phyloP scores from a whole-genome alignment of 2,329 filamentous ascomycete genomes.

The Aspergillus thermomutatus region DNA sequence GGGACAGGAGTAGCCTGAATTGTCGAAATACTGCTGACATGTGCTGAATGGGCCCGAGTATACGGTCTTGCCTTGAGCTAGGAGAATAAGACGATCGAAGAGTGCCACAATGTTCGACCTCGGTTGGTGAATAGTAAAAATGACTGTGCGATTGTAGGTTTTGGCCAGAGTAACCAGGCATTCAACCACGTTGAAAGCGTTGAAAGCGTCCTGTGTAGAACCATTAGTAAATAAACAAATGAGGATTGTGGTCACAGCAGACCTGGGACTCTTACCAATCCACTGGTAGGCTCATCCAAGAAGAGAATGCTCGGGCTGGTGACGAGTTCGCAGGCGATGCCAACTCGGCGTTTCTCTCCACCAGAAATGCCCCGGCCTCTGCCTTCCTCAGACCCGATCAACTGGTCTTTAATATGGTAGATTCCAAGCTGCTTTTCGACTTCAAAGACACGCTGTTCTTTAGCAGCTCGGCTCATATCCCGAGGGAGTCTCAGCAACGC shows the following conservation, averaged over 20 bases:
- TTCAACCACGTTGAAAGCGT: slow-evolving; percentile 97
- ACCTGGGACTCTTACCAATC: slow-evolving; percentile 50
- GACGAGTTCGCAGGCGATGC: slow-evolving; percentile 95
- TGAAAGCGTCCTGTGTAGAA: slow-evolving; percentile 70
- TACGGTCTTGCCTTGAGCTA: slow-evolving; percentile 84
- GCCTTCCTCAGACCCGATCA: slow-evolving; percentile 94
- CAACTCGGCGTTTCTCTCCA: slow-evolving; percentile 91
- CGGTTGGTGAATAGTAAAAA: slow-evolving; percentile 98
- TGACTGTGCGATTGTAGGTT: slow-evolving; percentile 92
- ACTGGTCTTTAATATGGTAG: slow-evolving; percentile 85
- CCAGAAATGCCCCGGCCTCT: slow-evolving; percentile 93
- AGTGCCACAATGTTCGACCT: slow-evolving; percentile 97
- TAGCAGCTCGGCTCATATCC: slow-evolving; percentile 82
- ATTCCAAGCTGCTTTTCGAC: slow-evolving; percentile 97
- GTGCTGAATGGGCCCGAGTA: slow-evolving; percentile 87
- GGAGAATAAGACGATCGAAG: slow-evolving; percentile 87
- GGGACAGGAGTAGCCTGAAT: slow-evolving; percentile 86
- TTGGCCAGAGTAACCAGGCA: slow-evolving; percentile 92
- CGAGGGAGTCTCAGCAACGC: slow-evolving; percentile 86
- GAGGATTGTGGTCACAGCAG: not conserved
- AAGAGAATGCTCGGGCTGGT: slow-evolving; percentile 97
- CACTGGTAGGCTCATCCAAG: slow-evolving; percentile 94
- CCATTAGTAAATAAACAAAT: slow-evolving; percentile 5
- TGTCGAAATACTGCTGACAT: slow-evolving; percentile 90
- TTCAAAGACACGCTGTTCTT: slow-evolving; percentile 86